phyloP scores from a whole-genome alignment of 2,329 filamentous ascomycete species.

The Cladophialophora bantiana region DNA sequence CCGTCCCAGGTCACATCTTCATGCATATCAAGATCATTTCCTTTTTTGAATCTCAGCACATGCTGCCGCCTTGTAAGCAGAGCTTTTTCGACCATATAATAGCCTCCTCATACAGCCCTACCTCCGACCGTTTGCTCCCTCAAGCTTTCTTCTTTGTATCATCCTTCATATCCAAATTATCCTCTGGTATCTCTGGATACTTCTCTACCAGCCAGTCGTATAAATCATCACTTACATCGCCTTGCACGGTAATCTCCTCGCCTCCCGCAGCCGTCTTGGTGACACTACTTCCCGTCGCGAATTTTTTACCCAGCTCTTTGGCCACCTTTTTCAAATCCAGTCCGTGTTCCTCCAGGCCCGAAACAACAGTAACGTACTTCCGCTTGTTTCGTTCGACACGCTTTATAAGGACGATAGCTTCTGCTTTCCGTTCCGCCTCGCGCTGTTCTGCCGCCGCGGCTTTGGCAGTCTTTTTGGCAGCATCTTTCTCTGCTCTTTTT shows the following conservation, averaged over 20 bases:
- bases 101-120: not conserved
- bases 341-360: constrained; percentile 86
- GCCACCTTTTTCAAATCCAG: constrained; percentile 93
- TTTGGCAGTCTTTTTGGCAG: constrained; percentile 95
- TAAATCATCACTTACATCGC: constrained; percentile 93
- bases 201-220: constrained; percentile 88
- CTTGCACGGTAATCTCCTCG: constrained; percentile 97
- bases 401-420: constrained; percentile 87
- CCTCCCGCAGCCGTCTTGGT: constrained; percentile 85
- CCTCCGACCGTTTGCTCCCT: not conserved
- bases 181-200: constrained; percentile 84
- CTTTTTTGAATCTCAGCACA: not conserved
- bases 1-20: not conserved
- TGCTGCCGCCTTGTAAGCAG: not conserved
- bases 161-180: constrained; percentile 95
- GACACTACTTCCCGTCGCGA: constrained; percentile 90
- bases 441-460: constrained; percentile 86
- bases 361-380: constrained; percentile 94
- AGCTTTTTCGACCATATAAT: not conserved
- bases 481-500: constrained; percentile 94
- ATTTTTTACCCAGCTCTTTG: constrained; percentile 98
- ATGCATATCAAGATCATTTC: not conserved
- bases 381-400: constrained; percentile 98
- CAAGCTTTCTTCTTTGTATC: constrained; percentile 81
- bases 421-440: constrained; percentile 80